Percentiles rank a stretch among this genome's conserved stretches.
Evolutionary conservation across 768 basidiomycete species (phyloP).

Genomic region (Lactifluus echinatus): DNA sequence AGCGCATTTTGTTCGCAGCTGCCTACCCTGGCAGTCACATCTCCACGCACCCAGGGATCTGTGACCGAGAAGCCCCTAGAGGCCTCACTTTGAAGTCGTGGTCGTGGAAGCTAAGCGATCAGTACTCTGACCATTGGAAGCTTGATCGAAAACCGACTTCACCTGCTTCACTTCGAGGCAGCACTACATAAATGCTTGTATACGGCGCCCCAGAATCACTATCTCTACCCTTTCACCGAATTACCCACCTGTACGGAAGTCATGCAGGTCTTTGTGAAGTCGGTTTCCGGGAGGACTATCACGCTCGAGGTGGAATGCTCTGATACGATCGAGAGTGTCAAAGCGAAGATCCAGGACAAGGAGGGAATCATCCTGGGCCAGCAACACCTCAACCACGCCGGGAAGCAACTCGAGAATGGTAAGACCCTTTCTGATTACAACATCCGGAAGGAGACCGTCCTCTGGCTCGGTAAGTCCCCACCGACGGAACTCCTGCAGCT

Average conservation of each 20-base stretch:
- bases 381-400: neutral
- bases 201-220: neutral
- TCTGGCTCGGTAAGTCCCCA: neutral
- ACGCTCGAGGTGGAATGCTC: neutral
- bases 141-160: neutral
- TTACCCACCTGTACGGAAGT: neutral
- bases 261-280: constrained; percentile 26
- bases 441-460: neutral
- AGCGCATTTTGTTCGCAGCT: no score
- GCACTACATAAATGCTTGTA: neutral
- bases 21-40: no score
- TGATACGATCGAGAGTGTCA: neutral
- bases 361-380: neutral
- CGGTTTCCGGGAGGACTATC: neutral
- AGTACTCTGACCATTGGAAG: neutral
- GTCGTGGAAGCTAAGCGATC: neutral
- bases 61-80: neutral
- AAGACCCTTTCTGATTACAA: neutral
- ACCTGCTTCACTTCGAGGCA: neutral
- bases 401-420: neutral
- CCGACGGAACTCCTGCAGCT: neutral
- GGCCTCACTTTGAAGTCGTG: neutral
- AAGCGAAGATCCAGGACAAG: neutral
- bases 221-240: neutral
- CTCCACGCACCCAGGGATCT: neutral